Evolutionary conservation across 306 rosid genomes (phyloP), one percentile per base, ranked within the genome.

Genomic region (Comarum palustre): DNA sequence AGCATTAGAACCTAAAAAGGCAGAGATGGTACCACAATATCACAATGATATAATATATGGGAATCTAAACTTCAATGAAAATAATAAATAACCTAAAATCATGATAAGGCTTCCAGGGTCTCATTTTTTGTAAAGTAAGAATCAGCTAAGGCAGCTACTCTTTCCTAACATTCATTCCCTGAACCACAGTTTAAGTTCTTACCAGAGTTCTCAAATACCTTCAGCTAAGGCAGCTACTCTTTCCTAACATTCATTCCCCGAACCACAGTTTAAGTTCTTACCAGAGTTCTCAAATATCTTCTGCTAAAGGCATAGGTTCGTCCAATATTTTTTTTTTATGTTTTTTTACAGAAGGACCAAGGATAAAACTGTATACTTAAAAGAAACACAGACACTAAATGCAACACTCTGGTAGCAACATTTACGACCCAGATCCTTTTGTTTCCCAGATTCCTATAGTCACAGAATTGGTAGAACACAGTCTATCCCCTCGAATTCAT

Each of bases 1-100:
- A 73, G 79, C 70, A 79, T 75, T 34, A 79, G 79, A 74, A 74
- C 57, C 75, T 54, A 8, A 71, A 31, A 79, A 76, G 51, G 71
- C 69, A 74, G 68, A 22, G 66, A 71, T 52, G 77, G 70, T 77
- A 82, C 75, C 76, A 68, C 81, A 75, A 34, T 34, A 65, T 70
- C 42, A 70, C 68, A 74, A 66, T 20, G 48, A 62, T 24, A 60
- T 8, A 51, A 51, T 39, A 22, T 58, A 76, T n/a, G 38, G 54
- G 64, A 69, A 59, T 38, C 60, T 71, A 38, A 43, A 42, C 47
- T 15, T 10, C 34, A 61, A 55, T 46, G 25, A 15, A 60, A 61
- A 69, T 17, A 36, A 13, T 3, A 38, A 54, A 54, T 11, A 24
- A 48, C 14, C 5, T 45, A 43, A 39, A 73, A 55, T 64, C 45